Conservation (phyloP, 345 rosid genomes). For the sweet orange (Citrus sinensis) region DVS_A1.0 CM039162.1:30023001-30023500, state of each 20-base stretch:
- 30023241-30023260: slow-evolving; percentile 2
- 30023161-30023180: neutral
- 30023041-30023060: slow-evolving; percentile 26
- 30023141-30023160: neutral
- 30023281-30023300: slow-evolving; percentile 29
- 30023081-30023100: slow-evolving; percentile 17
- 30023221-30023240: slow-evolving; percentile 13
- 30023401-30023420: slow-evolving; percentile 4
- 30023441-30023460: neutral
- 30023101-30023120: slow-evolving; percentile 27
- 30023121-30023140: neutral
- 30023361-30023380: too few species aligned
- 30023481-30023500: neutral
- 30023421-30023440: neutral
- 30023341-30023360: too few species aligned
- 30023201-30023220: slow-evolving; percentile 21
- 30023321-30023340: neutral
- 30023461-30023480: neutral
- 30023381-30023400: too few species aligned
- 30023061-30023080: neutral
- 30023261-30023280: slow-evolving; percentile 18
- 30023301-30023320: slow-evolving; percentile 18
- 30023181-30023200: neutral
- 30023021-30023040: neutral
- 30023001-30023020: neutral